Evolutionary conservation across 169 alveolate genomes (phyloP), one percentile per base, ranked within the genome.

Genomic region (Cryptosporidium bovis): DNA sequence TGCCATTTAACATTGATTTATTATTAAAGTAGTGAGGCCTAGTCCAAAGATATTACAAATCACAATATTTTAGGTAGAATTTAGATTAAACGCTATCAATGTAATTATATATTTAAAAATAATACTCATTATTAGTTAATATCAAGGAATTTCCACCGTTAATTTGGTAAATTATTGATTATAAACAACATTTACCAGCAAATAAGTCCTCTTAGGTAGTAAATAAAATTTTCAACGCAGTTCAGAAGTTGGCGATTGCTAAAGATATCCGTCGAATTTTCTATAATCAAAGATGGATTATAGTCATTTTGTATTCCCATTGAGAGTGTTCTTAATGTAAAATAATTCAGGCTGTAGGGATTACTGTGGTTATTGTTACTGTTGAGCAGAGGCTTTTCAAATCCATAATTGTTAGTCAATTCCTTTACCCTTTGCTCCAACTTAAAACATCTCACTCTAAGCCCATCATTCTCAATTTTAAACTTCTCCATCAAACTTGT

Each of bases 381-480:
- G 16, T 51, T 27, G 16, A 53, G 15, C 16, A 18, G 68, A 6
- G 18, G 18, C 15, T 34, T 29, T 44, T 77, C 87, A 46, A 16
- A 20, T 15, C 65, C 71, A 31, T 77, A 77, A 31, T 77, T 77
- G 33, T 77, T 62, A 18, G 87, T 77, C 13, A 77, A 50, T 77
- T 77, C 77, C 40, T 77, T 77, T 15, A 77, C 87, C 29, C 87
- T 56, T 77, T 77, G 87, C 56, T 77, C 87, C 10, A 77, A 66
- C 18, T 71, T n/a, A 34, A 77, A 77, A n/a, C 87, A 77, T 60
- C 87, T 56, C 13, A 77, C 64, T 31, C 64, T 77, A 20, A 77
- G 71, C 2, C 87, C 71, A 44, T 77, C 87, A 62, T 77, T 77
- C 56, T 77, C 87, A 34, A 77, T 3, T 40, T 51, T 77, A 33